Evolutionary conservation across 1,139 yeast genomes (phyloP).

Genomic region (Debaryomyces sp.): DNA sequence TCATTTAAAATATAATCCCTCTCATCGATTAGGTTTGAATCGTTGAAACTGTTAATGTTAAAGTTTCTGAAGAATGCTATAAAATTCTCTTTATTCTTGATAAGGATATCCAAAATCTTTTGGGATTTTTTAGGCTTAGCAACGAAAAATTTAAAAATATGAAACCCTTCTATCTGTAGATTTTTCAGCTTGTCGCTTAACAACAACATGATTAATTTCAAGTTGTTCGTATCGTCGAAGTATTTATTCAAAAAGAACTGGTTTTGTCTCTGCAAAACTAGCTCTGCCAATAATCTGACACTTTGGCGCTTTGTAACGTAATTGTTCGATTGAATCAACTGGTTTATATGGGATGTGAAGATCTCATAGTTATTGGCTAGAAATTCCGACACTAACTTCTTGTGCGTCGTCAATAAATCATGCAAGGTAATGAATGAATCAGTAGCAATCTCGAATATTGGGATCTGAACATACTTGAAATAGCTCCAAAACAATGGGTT

Average conservation of each 20-base stretch:
- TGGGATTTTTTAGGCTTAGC: constrained; percentile 92
- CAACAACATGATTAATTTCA: constrained; percentile 83
- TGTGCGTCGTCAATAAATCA: constrained; percentile 72
- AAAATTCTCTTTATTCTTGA: constrained; percentile 79
- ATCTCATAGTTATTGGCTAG: constrained; percentile 54
- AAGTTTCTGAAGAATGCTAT: constrained; percentile 69
- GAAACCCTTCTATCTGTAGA: constrained; percentile 87
- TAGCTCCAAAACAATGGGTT: constrained; percentile 74
- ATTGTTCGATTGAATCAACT: constrained; percentile 70
- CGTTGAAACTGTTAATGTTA: constrained; percentile 64
- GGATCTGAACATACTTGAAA: constrained; percentile 74
- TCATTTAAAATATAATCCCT: constrained; percentile 77
- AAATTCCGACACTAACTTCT: constrained; percentile 69
- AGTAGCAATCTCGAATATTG: constrained; percentile 86
- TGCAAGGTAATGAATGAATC: constrained; percentile 81
- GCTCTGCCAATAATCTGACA: constrained; percentile 71
- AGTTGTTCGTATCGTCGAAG: constrained; percentile 77
- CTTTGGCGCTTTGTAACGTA: constrained; percentile 94
- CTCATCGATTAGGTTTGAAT: constrained; percentile 74
- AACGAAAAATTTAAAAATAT: constrained; percentile 88
- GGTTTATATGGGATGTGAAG: constrained; percentile 66
- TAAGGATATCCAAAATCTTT: constrained; percentile 75
- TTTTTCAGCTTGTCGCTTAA: constrained; percentile 88
- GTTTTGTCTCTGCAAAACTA: constrained; percentile 76
- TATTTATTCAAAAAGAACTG: constrained; percentile 73